Evolutionary conservation across 1,284 basidiomycete species (phyloP).

Genomic region (Moesziomyces globuligerus): DNA sequence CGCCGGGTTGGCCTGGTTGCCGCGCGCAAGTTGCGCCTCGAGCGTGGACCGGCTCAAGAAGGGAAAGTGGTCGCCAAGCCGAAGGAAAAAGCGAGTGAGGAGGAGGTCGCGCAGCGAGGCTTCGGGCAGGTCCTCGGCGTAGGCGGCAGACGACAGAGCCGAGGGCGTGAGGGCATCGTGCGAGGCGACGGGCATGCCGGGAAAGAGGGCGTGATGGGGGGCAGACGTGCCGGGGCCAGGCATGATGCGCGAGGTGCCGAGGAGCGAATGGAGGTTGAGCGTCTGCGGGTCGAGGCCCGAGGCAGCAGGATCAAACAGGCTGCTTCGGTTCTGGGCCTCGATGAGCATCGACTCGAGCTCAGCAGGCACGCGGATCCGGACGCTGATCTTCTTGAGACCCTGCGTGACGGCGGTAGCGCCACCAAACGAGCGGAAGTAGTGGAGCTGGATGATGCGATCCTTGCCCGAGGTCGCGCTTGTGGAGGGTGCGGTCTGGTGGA

Average conservation of each 20-base stretch:
- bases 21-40: neutral
- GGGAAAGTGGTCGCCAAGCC: conserved; percentile 7
- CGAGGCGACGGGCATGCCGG: neutral
- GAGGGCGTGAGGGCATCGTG: neutral
- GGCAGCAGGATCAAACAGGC: conserved; percentile 1
- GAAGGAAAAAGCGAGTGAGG: conserved; percentile 1
- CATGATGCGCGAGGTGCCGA: conserved; percentile 4
- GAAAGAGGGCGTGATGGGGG: neutral
- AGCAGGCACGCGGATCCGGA: conserved; percentile 8
- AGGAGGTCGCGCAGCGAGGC: conserved; percentile 1
- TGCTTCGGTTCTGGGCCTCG: conserved; percentile 8
- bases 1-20: conserved; percentile 4
- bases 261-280: conserved; percentile 7
- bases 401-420: conserved; percentile 10
- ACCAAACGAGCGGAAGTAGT: conserved; percentile 12
- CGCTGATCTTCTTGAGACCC: conserved; percentile 12
- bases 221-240: too few species aligned
- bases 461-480: neutral
- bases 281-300: conserved; percentile 9
- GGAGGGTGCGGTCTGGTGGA: neutral
- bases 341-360: conserved; percentile 14
- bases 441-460: conserved; percentile 8
- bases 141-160: neutral
- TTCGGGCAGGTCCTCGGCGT: conserved; percentile 1
- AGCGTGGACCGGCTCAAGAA: neutral